Evolutionary conservation across 257 asterid species (phyloP), one percentile per base, ranked within the genome.

Genomic region (Primulina huaijiensis): DNA sequence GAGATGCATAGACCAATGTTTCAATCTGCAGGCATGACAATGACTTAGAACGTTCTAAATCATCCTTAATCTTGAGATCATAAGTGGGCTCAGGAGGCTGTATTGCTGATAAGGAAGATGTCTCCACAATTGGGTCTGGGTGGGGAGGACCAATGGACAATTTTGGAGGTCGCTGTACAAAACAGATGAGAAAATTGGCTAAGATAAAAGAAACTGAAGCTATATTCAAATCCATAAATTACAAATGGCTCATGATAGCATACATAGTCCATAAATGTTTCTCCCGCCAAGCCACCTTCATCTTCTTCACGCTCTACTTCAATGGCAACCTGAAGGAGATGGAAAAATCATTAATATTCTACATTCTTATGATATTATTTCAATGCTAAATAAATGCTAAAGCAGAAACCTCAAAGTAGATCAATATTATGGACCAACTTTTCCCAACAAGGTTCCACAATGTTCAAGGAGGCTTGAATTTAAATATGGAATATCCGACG

Each of bases 271-370:
- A 71, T 91, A 87, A 94, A 94, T 64, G 99, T 94, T 81, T 94
- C 97, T 70, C 96, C 97, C 56, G 77, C 96, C 88, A 85, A 76
- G 75, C 97, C 99, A 82, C 97, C 96, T 82, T 91, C 97, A 70
- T 89, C 97, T 84, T 94, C 99, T 83, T 94, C 99, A 25, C 96
- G 88, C 82, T 94, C 99, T 76, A 94, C 97, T 75, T 91, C 96
- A 67, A 87, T 85, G 43, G 97, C 97, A 72, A 83, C 96, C 99
- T 93, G 77, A 76, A 64, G 64, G 64, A 63, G 70, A 35, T 67
- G 50, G 57, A 53, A 33, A 74, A 62, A 34, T 76, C 46, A 56
- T 71, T 35, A 68, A 53, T 21, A 74, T 27, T 72, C 30, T 60
- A 64, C 17, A 67, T 74, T 72, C 73, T 69, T 35, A 60, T 11